Evolutionary conservation across 352 stramenopile species (phyloP).

Genomic region (Phytophthora melonis): DNA sequence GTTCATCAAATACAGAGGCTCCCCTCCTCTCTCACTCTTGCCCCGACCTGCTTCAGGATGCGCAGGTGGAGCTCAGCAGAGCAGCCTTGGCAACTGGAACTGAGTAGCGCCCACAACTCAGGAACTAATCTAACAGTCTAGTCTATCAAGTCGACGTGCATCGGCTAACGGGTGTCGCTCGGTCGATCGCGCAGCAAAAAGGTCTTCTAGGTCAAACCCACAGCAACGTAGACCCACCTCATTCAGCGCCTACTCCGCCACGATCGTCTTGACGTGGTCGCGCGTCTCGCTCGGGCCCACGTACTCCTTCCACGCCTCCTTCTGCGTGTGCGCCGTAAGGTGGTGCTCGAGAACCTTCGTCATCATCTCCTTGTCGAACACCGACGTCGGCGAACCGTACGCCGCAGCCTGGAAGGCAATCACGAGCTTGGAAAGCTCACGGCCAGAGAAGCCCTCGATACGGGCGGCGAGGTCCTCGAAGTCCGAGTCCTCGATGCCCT

Average conservation of each 20-base stretch:
- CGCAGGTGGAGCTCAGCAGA: slow-evolving; percentile 21
- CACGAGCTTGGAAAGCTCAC: slow-evolving; percentile 99
- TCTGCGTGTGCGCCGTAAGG: slow-evolving; percentile 93
- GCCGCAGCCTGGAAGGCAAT: slow-evolving; percentile 99
- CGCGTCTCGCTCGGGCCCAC: slow-evolving; percentile 62
- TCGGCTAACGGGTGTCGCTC: slow-evolving; percentile 27
- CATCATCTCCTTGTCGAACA: slow-evolving; percentile 95
- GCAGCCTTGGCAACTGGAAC: slow-evolving; percentile 48
- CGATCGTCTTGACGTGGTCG: slow-evolving; percentile 57
- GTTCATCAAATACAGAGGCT: slow-evolving; percentile 50
- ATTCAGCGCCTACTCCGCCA: slow-evolving; percentile 54
- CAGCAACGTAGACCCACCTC: slow-evolving; percentile 15
- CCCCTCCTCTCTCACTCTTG: slow-evolving; percentile 18
- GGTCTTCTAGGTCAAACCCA: slow-evolving; percentile 6
- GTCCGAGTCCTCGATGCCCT: slow-evolving; percentile 93
- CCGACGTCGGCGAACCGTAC: slow-evolving; percentile 95
- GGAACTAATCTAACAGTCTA: slow-evolving; percentile 86
- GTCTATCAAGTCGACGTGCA: slow-evolving; percentile 63
- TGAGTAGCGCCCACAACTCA: slow-evolving; percentile 86
- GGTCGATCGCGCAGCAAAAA: slow-evolving; percentile 13
- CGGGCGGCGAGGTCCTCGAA: slow-evolving; percentile 93
- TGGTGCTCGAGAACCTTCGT: slow-evolving; percentile 95
- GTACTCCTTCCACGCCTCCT: slow-evolving; percentile 94
- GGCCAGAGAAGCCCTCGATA: slow-evolving; percentile 98
- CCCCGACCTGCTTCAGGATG: slow-evolving; percentile 9